Conservation (phyloP, 805 yeast genomes). For the Debaryomyces hansenii region DNA sequence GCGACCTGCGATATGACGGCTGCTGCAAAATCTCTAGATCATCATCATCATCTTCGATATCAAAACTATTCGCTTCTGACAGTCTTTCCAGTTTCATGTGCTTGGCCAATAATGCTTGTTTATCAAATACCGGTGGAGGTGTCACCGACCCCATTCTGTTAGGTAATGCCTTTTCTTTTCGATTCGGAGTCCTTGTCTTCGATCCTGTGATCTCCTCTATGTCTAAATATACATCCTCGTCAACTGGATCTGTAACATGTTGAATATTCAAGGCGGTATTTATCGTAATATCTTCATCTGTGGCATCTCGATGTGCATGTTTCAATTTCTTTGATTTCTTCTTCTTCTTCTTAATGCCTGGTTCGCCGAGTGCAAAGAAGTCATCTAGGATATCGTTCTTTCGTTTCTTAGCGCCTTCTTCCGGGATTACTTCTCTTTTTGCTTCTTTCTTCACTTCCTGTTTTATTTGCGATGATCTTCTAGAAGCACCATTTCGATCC, state of each 20-base stretch:
- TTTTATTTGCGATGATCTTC: too few species aligned
- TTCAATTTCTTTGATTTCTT: conserved; percentile 8
- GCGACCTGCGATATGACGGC: not conserved
- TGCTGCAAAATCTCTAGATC: conserved; percentile 3
- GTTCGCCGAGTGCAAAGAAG: conserved; percentile 24
- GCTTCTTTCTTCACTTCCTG: not conserved
- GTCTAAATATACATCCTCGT: not conserved
- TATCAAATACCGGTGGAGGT: conserved; percentile 11
- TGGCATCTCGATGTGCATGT: conserved; percentile 6
- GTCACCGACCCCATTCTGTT: not conserved
- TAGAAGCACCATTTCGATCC: not conserved
- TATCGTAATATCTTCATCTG: not conserved
- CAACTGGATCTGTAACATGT: not conserved
- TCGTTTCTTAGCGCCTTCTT: conserved; percentile 3
- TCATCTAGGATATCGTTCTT: conserved; percentile 21
- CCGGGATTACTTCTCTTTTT: not conserved
- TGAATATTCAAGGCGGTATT: not conserved
- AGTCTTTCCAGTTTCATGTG: not conserved
- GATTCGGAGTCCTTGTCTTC: not conserved
- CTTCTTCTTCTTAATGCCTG: conserved; percentile 11
- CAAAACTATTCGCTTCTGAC: not conserved
- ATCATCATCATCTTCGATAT: conserved; percentile 6
- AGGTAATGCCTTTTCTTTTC: not conserved
- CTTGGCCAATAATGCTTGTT: conserved; percentile 13
- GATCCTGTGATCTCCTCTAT: not conserved